Base-by-base conservation (phyloP, 805 yeast genomes). In the Barnettozyma siamensis region DNA sequence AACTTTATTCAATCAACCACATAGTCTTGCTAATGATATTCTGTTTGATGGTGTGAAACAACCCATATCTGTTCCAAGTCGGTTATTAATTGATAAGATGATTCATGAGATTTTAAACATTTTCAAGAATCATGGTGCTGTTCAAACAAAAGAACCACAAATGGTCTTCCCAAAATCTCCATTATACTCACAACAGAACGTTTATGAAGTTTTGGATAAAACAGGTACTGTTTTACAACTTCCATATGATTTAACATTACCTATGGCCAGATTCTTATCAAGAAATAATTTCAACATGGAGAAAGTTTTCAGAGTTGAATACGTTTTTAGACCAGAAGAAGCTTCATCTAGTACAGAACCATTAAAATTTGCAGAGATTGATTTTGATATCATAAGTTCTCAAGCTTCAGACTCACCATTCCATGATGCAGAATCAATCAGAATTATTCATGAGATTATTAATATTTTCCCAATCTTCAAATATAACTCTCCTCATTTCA, bases 151-250 rank as follows among this genome's bases (percentile, higher is more conserved):
- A 38, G 72, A 65, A 11, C 78, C 80, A 20, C 75, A 94, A 0
- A 56, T 75, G 1, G 58, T 93, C n/a, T 80, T 88, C 46, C 99
- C 98, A 0, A 83, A 81, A 48, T 80, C 86, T 1, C 83, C 93
- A 2, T 72, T 82, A 2, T 80, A 83, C 55, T 63, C 80, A 2
- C 68, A 75, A 18, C 83, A 79, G 39, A 73, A 75, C 37, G 44
- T 86, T 0, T 88, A 83, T 50, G 93, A 89, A 52, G 74, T 93
- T 1, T 63, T 93, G 40, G 98, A 91, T 55, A 72, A 77, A 38
- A 80, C 87, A 24, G 99, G 99, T 0, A 78, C 88, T 0, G 91
- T 93, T 4, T 65, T 93, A 27, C 95, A 89, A 50, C 64, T 93
- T 27, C 95, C 96, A 3, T 88, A 84, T 56, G 99, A 93, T 58